Conservation (phyloP, 495 filamentous ascomycete species). For the Hypomontagnella monticulosa region DNA sequence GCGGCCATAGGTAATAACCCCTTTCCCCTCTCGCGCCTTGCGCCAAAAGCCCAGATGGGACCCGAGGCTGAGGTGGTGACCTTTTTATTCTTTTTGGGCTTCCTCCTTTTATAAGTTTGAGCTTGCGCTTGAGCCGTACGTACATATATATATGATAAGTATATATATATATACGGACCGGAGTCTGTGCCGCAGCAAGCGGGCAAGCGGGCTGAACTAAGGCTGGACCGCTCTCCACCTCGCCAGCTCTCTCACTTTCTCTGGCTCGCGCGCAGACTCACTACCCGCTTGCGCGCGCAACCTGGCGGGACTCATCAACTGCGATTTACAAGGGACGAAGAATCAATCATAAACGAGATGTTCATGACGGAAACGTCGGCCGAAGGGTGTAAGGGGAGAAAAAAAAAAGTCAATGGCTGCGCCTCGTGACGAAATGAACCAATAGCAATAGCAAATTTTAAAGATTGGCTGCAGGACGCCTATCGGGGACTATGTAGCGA, state of each 20-base stretch:
- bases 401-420: slow-evolving; percentile 34
- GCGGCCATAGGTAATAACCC: slow-evolving; percentile 39
- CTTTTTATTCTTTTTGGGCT: slow-evolving; percentile 1
- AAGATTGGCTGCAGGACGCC: slow-evolving; percentile 43
- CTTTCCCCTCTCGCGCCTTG: slow-evolving; percentile 30
- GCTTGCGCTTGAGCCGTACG: slow-evolving; percentile 23
- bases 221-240: slow-evolving; percentile 42
- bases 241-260: slow-evolving; percentile 42
- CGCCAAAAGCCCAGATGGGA: slow-evolving; percentile 32
- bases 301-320: slow-evolving; percentile 45
- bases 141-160: slow-evolving; percentile 30
- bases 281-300: slow-evolving; percentile 41
- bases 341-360: slow-evolving; percentile 38
- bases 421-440: slow-evolving; percentile 42
- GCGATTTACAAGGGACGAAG: slow-evolving; percentile 33
- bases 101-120: slow-evolving; percentile 23
- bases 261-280: slow-evolving; percentile 42
- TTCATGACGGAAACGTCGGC: slow-evolving; percentile 41
- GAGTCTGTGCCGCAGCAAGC: slow-evolving; percentile 38
- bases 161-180: slow-evolving; percentile 21
- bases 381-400: slow-evolving; percentile 23
- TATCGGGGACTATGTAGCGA: slow-evolving; percentile 37
- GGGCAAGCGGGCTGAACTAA: slow-evolving; percentile 31
- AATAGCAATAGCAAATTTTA: slow-evolving; percentile 42
- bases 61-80: slow-evolving; percentile 12